Base-by-base conservation (phyloP, 1,284 basidiomycete species). In the Exobasidium rhododendri region DNA sequence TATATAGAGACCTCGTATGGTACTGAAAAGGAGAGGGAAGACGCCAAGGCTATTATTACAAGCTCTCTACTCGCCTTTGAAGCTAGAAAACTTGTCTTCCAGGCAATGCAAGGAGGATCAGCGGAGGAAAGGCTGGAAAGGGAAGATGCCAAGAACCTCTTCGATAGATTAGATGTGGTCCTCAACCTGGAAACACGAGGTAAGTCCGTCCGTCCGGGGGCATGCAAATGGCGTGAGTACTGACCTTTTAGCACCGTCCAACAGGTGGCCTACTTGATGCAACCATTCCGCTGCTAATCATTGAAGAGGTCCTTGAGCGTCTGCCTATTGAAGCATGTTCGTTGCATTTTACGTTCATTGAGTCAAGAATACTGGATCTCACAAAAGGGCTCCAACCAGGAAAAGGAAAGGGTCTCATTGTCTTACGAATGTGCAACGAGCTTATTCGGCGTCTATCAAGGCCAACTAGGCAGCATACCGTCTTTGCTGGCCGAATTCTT, bases 401-500 rank as follows among this genome's bases (percentile, higher is more conserved):
- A 77, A 90, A 89, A 77, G 90, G 90, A 64, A 93, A 94, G 78
- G 90, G 90, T 0, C 86, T 93, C 40, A 84, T 89, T 52, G 83
- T 94, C 13, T 83, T 94, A 30, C 86, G 92, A 47, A 88, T 88
- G 31, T 83, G 92, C 55, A 94, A 94, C 73, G 91, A 93, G 72
- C 85, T 94, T 6, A 83, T 94, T 0, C 85, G 90, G 17, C 85
- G 92, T 1, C 83, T 94, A 13, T 90, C 89, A 28, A 91, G 91
- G 80, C 89, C 87, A 74, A 90, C 90, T 56, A 84, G 85, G 7
- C 87, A 86, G 40, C 76, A 82, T 56, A 91, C 91, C 2, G 86
- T 89, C 69, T 91, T 94, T 77, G 91, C 89, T 67, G 92, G 92
- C 1, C 85, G 91, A 1, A 92, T 94, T 73, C 83, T 93, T 72